Conservation (phyloP, 768 basidiomycete genomes). For the Collybiopsis luxurians region DNA sequence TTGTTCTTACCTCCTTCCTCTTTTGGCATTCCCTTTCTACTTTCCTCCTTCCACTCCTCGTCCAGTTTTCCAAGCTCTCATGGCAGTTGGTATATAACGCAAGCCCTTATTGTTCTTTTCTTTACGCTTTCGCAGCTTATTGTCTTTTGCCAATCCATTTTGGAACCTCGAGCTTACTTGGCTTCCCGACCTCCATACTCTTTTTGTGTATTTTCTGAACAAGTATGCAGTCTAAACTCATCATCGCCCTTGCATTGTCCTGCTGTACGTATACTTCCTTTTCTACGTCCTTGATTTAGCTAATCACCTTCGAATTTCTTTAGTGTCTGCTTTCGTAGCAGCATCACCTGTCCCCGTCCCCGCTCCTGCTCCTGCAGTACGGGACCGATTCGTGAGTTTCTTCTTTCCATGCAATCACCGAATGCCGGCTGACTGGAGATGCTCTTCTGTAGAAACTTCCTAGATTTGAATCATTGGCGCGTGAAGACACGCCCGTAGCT, state of each 20-base stretch:
- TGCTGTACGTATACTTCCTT: not conserved
- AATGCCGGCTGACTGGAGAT: not conserved
- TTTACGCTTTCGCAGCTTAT: not conserved
- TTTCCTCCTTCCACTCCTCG: not conserved
- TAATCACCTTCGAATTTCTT: not conserved
- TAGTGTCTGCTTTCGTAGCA: constrained; percentile 3
- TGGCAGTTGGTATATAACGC: not conserved
- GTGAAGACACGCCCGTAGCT: not conserved
- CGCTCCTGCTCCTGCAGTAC: not conserved
- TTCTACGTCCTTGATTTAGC: not conserved
- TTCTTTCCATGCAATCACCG: not conserved
- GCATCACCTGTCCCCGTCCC: not conserved
- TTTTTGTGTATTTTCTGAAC: not conserved
- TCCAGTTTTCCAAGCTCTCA: not conserved
- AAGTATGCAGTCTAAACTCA: not conserved
- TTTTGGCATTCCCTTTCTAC: constrained; percentile 5
- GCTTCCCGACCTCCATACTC: not conserved
- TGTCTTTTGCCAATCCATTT: not conserved
- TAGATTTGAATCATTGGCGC: not conserved
- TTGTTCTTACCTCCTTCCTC: not conserved
- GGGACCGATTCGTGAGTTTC: not conserved
- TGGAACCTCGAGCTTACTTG: not conserved
- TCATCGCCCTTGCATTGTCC: not conserved
- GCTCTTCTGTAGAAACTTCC: not conserved
- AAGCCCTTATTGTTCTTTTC: not conserved